A percentile compares a stretch with the other conserved stretches of the same genome.
phyloP scores from a whole-genome alignment of 768 basidiomycete species.

The Porpolomopsis calyptriformis region DNA sequence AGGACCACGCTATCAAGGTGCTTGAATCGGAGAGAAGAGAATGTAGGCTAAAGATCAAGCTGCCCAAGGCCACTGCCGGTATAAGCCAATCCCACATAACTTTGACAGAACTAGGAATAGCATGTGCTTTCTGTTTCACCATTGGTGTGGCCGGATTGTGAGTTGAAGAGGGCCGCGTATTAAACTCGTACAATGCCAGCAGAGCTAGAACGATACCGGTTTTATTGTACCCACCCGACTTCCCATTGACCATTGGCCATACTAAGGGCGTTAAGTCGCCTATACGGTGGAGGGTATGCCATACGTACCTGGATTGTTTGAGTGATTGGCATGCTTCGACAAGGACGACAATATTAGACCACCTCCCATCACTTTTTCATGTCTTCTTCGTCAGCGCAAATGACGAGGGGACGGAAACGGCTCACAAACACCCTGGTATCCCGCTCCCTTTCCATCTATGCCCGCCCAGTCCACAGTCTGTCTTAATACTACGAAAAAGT shows the following conservation, averaged over 20 bases:
- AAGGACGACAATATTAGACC: constrained; percentile 60
- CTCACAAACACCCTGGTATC: constrained; percentile 43
- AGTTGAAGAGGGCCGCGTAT: constrained; percentile 28
- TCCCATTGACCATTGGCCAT: constrained; percentile 65
- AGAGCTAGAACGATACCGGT: constrained; percentile 48
- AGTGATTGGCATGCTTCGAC: constrained; percentile 68
- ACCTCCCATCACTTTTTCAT: constrained; percentile 43
- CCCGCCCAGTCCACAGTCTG: constrained; percentile 46
- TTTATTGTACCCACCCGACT: constrained; percentile 62
- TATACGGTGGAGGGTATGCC: neutral
- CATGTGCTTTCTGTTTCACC: neutral
- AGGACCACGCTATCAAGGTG: constrained; percentile 77
- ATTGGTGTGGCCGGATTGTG: constrained; percentile 1
- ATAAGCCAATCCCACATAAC: constrained; percentile 17
- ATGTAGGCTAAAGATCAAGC: constrained; percentile 62
- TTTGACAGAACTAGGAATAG: constrained; percentile 5
- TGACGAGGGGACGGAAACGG: constrained; percentile 1
- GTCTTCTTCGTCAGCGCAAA: neutral
- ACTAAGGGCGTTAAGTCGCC: constrained; percentile 30
- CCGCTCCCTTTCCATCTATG: constrained; percentile 18
- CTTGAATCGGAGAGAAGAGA: constrained; percentile 65
- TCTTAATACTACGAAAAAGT: constrained; percentile 37
- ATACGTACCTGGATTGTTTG: constrained; percentile 65
- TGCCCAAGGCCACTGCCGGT: constrained; percentile 49
- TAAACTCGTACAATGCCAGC: constrained; percentile 47